These are phyloP conservation scores for Talaromyces islandicus DNA, from an alignment of 2,329 filamentous ascomycete genomes.

Conservation along the genomic window DNA sequence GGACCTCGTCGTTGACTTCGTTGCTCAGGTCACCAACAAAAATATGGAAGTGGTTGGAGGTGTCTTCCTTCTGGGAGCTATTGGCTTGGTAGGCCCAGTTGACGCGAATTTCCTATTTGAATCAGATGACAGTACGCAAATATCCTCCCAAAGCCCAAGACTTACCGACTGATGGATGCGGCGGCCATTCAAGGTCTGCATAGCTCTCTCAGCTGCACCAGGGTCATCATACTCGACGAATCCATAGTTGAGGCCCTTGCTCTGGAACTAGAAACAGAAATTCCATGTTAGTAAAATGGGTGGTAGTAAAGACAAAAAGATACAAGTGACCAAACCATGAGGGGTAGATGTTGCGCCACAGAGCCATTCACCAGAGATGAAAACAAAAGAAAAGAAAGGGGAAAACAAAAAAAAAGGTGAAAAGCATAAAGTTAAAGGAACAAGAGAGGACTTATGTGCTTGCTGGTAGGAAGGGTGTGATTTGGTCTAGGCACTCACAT, in stretches of 20 bases:
- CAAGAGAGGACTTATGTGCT: neutral
- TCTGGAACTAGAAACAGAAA: conserved; percentile 47
- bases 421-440: neutral
- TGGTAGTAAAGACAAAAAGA: neutral
- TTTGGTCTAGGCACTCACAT: conserved; percentile 57
- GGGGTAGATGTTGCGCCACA: neutral
- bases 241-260: conserved; percentile 97
- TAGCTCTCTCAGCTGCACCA: conserved; percentile 89
- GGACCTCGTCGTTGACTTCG: conserved; percentile 94
- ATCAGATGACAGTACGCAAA: neutral
- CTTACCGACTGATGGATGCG: conserved; percentile 91
- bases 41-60: conserved; percentile 96
- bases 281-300: neutral
- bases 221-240: conserved; percentile 99
- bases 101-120: conserved; percentile 82
- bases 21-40: conserved; percentile 97
- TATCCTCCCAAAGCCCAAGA: conserved; percentile 9
- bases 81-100: conserved; percentile 99
- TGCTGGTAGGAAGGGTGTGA: neutral
- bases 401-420: neutral
- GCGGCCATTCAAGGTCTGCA: conserved; percentile 93
- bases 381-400: neutral
- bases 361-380: neutral
- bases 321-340: neutral
- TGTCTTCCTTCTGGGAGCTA: conserved; percentile 90